Conservation (phyloP, 208 protist species). For the Leishmania arabica region DNA sequence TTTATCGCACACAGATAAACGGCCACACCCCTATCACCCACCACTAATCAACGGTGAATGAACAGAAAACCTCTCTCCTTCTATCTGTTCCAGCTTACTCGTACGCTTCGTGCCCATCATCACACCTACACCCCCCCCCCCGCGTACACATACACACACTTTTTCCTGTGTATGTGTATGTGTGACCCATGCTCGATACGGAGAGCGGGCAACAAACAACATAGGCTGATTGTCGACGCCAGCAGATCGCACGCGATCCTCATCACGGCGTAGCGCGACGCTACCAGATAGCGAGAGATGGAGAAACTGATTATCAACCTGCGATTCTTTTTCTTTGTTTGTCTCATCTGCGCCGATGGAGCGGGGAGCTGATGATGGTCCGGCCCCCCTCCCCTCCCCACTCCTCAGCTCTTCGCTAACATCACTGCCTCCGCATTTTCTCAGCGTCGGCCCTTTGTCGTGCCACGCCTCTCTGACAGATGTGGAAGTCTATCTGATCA, state of each 20-base stretch:
- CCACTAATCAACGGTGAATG: neutral
- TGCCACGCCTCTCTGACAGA: too few species aligned
- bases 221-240: neutral
- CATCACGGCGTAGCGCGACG: neutral
- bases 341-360: neutral
- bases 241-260: neutral
- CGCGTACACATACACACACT: too few species aligned
- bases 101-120: neutral
- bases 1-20: too few species aligned
- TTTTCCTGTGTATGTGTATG: neutral
- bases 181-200: neutral
- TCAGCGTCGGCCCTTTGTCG: too few species aligned
- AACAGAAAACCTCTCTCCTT: neutral
- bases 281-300: neutral
- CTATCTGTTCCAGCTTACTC: neutral
- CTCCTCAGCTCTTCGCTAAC: too few species aligned
- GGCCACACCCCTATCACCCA: too few species aligned
- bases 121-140: neutral
- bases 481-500: too few species aligned
- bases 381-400: too few species aligned
- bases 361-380: neutral
- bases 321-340: neutral
- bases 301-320: neutral
- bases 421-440: too few species aligned
- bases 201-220: neutral